phyloP scores from a whole-genome alignment of 2,329 filamentous ascomycete genomes.

The Thermomyces lanuginosus region DNA sequence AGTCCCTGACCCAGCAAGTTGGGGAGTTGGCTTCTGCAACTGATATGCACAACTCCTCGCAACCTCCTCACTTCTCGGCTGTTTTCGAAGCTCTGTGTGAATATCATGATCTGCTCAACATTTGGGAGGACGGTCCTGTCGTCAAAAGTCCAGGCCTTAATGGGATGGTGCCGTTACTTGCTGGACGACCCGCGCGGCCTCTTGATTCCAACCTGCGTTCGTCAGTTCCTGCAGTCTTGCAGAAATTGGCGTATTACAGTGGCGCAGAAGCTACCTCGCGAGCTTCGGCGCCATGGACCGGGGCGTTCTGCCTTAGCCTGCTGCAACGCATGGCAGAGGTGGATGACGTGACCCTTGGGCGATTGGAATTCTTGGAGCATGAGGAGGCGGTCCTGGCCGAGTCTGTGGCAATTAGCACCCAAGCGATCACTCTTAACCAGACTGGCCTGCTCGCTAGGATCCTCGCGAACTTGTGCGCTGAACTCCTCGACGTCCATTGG shows the following conservation, averaged over 20 bases:
- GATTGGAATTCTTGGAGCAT: constrained; percentile 46
- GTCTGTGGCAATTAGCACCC: constrained; percentile 36
- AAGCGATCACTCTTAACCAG: constrained; percentile 36
- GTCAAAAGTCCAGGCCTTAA: constrained; percentile 10
- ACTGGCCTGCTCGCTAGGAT: constrained; percentile 33
- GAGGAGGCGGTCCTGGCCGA: constrained; percentile 47
- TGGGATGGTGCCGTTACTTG: constrained; percentile 21
- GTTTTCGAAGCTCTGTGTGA: constrained; percentile 34
- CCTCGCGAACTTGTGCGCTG: constrained; percentile 24
- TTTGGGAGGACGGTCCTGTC: constrained; percentile 6
- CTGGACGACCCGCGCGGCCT: constrained; percentile 20
- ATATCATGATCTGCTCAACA: constrained; percentile 23
- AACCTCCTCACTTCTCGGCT: constrained; percentile 28
- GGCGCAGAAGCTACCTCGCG: constrained; percentile 15
- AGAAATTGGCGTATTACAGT: constrained; percentile 21
- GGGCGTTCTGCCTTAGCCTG: constrained; percentile 35
- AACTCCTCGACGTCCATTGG: constrained; percentile 20
- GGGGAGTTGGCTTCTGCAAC: constrained; percentile 18
- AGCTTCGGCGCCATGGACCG: constrained; percentile 31
- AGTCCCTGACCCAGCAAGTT: constrained; percentile 24
- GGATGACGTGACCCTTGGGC: constrained; percentile 39
- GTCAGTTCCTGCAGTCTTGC: constrained; percentile 19
- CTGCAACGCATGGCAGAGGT: constrained; percentile 40
- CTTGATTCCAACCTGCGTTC: constrained; percentile 18
- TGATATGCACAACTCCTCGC: constrained; percentile 13